phyloP scores from a whole-genome alignment of 2,329 filamentous ascomycete genomes.

The Exophiala calicioides region DNA sequence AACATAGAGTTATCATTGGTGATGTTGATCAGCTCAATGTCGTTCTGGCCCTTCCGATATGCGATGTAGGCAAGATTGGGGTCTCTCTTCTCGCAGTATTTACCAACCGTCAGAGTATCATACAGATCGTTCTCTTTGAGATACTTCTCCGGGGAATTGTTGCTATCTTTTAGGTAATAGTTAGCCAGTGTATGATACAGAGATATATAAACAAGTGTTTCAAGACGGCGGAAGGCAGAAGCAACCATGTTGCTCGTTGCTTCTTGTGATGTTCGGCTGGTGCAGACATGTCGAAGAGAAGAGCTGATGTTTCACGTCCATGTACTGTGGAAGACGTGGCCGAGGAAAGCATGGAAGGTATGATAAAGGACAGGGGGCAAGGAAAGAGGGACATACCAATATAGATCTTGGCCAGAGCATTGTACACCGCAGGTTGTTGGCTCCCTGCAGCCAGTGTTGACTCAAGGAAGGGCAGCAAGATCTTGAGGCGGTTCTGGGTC shows the following conservation, averaged over 20 bases:
- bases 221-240: too few relatives aligned
- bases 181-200: constrained; percentile 2
- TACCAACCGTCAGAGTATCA: constrained; percentile 86
- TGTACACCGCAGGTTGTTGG: constrained; percentile 94
- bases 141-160: constrained; percentile 97
- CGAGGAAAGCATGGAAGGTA: too few relatives aligned
- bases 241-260: too few relatives aligned
- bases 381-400: constrained; percentile 51
- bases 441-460: constrained; percentile 85
- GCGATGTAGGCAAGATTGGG: constrained; percentile 93
- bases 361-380: neutral
- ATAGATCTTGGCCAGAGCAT: constrained; percentile 98
- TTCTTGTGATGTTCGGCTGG: too few relatives aligned
- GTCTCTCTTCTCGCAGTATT: constrained; percentile 98
- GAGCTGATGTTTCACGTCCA: too few relatives aligned
- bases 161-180: constrained; percentile 62
- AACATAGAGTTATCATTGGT: constrained; percentile 99
- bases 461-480: constrained; percentile 94
- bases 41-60: constrained; percentile 95
- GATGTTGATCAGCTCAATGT: constrained; percentile 93
- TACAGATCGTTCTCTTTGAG: constrained; percentile 97
- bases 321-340: too few relatives aligned
- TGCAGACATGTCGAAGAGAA: too few relatives aligned
- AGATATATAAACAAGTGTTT: neutral
- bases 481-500: constrained; percentile 89